Base-by-base conservation (phyloP, 169 alveolate species). In the Amoebophrya sp. region DNA sequence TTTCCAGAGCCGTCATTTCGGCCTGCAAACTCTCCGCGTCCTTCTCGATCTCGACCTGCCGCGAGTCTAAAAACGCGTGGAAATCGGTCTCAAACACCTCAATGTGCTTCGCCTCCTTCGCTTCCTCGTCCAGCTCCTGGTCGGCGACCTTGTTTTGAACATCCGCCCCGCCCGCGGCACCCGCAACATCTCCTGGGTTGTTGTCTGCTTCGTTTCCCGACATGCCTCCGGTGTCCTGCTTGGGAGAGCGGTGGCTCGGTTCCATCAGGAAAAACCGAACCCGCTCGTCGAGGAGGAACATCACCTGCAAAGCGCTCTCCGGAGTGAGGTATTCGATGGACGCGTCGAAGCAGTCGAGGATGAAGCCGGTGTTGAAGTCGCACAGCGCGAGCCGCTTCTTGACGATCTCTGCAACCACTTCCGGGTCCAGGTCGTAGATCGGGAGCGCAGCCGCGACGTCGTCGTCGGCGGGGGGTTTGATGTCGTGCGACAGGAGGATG, bases 341-440 rank as follows among this genome's bases (percentile, higher is more conserved):
- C 35, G 29, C 0, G 83, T 66, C 83, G 83, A 66, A 66, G 83
- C 83, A 0, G 83, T 66, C 18, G 35, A 66, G 83, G 39, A 66
- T n/a, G 83, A 66, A 66, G 35, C 83, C 83, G 35, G 83, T 66
- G 83, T 66, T 66, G 83, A 66, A 66, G 35, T 66, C 83, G 83
- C 83, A 66, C 83, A 66, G 83, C 29, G 83, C 83, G 83, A 66
- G 83, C 35, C 83, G 83, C 18, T 66, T 66, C 35, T 66, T 66
- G 32, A 66, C 38, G 83, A 66, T 66, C 38, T 12, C 38, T 25
- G 10, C 83, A 2, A 66, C 83, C 32, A 7, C 83, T 25, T 66
- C 83, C 32, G 32, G 32, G 35, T 18, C 83, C 83, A 66, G 35
- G 83, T 66, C 83, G 83, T 66, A 66, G 83, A 25, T 66, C 83